A percentile compares a stretch with the other conserved stretches of the same genome.
Conservation (phyloP, 371 early-diverging fungal genomes). For the Mucor irregularis region DNA sequence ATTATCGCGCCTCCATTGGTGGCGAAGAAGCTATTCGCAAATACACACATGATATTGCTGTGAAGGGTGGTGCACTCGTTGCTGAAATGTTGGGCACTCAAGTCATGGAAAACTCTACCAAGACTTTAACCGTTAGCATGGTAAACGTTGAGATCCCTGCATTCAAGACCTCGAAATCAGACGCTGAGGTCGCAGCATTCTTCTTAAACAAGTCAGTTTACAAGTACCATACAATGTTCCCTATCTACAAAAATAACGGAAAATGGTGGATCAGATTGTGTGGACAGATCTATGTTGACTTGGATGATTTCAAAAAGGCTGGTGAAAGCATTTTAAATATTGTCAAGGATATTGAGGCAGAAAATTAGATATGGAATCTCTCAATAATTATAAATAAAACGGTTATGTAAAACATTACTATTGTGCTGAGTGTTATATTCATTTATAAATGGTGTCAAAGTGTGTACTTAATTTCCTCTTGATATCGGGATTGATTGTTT, state of each 20-base stretch:
- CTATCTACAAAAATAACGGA: constrained; percentile 46
- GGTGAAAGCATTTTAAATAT: constrained; percentile 41
- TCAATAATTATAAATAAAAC: too few species aligned
- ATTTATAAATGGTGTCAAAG: too few species aligned
- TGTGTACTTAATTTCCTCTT: too few species aligned
- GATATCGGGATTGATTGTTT: too few species aligned
- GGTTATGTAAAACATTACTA: too few species aligned
- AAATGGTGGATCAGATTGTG: constrained; percentile 55
- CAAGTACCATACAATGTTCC: constrained; percentile 38
- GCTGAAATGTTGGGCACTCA: constrained; percentile 59
- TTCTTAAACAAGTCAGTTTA: constrained; percentile 35
- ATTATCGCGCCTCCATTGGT: constrained; percentile 58
- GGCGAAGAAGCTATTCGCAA: constrained; percentile 56
- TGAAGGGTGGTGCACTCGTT: constrained; percentile 55
- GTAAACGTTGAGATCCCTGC: constrained; percentile 63
- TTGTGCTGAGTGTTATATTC: too few species aligned
- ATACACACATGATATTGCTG: constrained; percentile 57
- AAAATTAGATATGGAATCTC: too few species aligned
- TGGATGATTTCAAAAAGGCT: constrained; percentile 49
- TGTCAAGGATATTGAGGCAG: constrained; percentile 15
- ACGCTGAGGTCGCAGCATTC: constrained; percentile 15
- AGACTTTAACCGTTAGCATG: constrained; percentile 48
- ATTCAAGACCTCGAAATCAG: constrained; percentile 41
- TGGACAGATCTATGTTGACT: constrained; percentile 59
- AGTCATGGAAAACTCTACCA: constrained; percentile 55